A percentile compares a stretch with the other conserved stretches of the same genome.
Conservation (phyloP, 805 yeast genomes). For the Hanseniaspora vineae region DNA sequence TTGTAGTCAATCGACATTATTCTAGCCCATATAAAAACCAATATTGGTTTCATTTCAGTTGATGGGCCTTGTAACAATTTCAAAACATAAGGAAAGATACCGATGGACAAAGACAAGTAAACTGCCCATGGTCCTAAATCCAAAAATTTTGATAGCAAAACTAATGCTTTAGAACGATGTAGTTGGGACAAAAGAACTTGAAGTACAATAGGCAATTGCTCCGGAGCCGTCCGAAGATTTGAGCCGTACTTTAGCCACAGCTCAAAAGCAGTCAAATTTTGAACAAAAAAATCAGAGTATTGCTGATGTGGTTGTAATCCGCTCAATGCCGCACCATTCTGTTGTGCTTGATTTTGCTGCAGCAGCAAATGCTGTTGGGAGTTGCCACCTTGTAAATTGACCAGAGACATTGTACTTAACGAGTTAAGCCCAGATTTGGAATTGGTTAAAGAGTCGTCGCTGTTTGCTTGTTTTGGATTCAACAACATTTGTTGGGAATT, state of each 20-base stretch:
- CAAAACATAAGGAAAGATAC: conserved; percentile 89
- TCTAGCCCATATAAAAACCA: conserved; percentile 95
- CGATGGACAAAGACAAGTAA: conserved; percentile 79
- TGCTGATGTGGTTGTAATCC: conserved; percentile 33
- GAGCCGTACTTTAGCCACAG: conserved; percentile 90
- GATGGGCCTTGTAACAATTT: conserved; percentile 90
- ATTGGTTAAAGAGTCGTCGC: conserved; percentile 15
- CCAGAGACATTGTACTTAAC: conserved; percentile 25
- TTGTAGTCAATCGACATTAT: conserved; percentile 90
- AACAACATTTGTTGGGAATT: conserved; percentile 15
- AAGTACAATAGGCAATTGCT: conserved; percentile 84
- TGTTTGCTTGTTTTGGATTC: conserved; percentile 9
- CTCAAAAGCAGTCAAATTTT: conserved; percentile 91
- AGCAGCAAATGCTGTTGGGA: background rate
- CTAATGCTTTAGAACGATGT: conserved; percentile 81
- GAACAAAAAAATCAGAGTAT: conserved; percentile 91
- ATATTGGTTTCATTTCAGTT: conserved; percentile 83
- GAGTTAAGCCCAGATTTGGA: conserved; percentile 22
- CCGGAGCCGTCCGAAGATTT: conserved; percentile 76
- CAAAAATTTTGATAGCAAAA: conserved; percentile 67
- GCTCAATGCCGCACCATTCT: conserved; percentile 14
- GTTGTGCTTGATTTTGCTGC: conserved; percentile 6
- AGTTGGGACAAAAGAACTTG: conserved; percentile 91
- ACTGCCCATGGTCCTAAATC: conserved; percentile 99
- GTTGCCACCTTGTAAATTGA: conserved; percentile 14